A percentile compares a stretch with the other conserved stretches of the same genome.
phyloP scores from a whole-genome alignment of 2,329 filamentous ascomycete genomes.

The Coniochaeta hoffmannii region DNA sequence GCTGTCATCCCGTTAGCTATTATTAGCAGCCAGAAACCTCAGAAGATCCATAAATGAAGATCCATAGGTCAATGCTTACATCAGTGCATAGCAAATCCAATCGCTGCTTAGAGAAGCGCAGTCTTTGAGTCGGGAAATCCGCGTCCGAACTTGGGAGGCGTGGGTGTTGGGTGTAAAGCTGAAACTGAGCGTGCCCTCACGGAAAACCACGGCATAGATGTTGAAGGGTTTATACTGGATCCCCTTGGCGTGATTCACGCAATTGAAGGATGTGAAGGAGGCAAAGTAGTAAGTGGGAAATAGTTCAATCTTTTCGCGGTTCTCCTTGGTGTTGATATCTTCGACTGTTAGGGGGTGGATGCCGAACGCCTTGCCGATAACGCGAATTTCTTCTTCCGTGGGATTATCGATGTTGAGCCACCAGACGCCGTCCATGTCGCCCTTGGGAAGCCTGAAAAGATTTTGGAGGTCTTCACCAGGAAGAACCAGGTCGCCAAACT shows the following conservation, averaged over 20 bases:
- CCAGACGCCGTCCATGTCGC: constrained; percentile 77
- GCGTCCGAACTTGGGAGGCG: constrained; percentile 78
- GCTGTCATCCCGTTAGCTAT: constrained; percentile 33
- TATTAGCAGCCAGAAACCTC: not conserved
- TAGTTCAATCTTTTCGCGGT: constrained; percentile 95
- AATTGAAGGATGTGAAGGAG: constrained; percentile 87
- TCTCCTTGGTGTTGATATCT: constrained; percentile 91
- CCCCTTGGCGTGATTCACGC: constrained; percentile 64
- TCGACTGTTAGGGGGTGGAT: constrained; percentile 94
- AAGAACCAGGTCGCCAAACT: constrained; percentile 80
- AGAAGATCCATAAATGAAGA: no score
- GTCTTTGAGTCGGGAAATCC: constrained; percentile 88
- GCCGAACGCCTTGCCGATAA: constrained; percentile 88
- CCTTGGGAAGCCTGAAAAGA: constrained; percentile 64
- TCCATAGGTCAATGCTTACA: constrained; percentile 48
- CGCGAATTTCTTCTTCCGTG: constrained; percentile 78
- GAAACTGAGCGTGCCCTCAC: constrained; percentile 90
- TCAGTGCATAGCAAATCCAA: constrained; percentile 98
- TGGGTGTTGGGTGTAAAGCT: constrained; percentile 85
- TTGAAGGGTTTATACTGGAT: constrained; percentile 92
- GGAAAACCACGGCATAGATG: constrained; percentile 93
- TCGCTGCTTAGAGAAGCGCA: constrained; percentile 92
- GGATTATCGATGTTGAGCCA: constrained; percentile 94
- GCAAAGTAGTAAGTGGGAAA: constrained; percentile 98
- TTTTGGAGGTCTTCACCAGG: constrained; percentile 85